These are phyloP conservation scores for Neurospora hispaniola DNA, from an alignment of 495 filamentous ascomycete genomes.

Conservation along the genomic window DNA sequence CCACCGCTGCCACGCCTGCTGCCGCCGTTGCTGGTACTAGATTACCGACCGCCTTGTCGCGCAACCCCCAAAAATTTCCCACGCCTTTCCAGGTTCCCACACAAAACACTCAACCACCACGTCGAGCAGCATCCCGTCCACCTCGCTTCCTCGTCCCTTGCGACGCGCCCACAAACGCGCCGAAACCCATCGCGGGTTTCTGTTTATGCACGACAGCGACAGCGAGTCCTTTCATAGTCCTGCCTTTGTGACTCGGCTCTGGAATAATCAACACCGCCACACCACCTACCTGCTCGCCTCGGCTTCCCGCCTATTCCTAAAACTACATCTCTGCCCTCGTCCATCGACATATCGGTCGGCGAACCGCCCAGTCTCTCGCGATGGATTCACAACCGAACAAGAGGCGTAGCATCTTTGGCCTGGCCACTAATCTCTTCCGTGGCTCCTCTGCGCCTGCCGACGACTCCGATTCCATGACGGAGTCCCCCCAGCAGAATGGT, in stretches of 20 bases:
- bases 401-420: constrained; percentile 22
- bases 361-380: constrained; percentile 1
- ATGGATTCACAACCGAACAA: constrained; percentile 22
- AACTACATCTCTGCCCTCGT: neutral
- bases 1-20: neutral
- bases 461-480: constrained; percentile 4
- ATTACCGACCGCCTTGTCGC: neutral
- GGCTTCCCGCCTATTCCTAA: neutral
- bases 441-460: constrained; percentile 12
- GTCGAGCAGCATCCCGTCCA: neutral
- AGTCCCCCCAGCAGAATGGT: constrained; percentile 1
- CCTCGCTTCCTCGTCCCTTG: neutral
- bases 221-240: neutral
- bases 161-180: constrained; percentile 3
- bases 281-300: neutral
- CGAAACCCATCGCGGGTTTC: constrained; percentile 1
- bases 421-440: constrained; percentile 15
- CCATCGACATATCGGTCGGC: neutral
- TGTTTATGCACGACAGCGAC: constrained; percentile 1
- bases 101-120: constrained; percentile 2
- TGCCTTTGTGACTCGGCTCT: neutral
- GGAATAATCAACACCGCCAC: neutral
- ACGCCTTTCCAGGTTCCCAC: constrained; percentile 2
- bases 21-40: neutral
- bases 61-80: constrained; percentile 5